Percentiles rank a stretch among this genome's conserved stretches.
Conservation (phyloP, 2,329 filamentous ascomycete genomes). For the Trichoderma endophyticum region DNA sequence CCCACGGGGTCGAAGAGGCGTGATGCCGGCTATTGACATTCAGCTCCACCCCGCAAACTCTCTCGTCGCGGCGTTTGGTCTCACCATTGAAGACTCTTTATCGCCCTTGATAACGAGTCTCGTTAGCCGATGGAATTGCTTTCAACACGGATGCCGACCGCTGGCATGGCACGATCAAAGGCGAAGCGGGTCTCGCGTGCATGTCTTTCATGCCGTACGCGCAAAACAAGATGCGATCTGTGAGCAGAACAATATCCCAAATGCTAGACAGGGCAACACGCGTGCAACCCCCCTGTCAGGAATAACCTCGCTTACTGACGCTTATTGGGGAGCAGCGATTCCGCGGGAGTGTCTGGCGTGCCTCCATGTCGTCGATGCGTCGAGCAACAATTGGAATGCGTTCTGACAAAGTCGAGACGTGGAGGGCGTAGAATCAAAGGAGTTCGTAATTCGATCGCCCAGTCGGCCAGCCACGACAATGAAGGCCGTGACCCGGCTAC, state of each 20-base stretch:
- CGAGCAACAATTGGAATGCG: not conserved
- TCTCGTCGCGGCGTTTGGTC: not conserved
- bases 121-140: not conserved
- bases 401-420: not conserved
- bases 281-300: not conserved
- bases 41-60: not conserved
- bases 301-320: not conserved
- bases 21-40: not conserved
- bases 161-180: not conserved
- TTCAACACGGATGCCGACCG: not conserved
- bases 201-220: not conserved
- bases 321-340: not conserved
- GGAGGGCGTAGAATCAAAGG: not conserved
- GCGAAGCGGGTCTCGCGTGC: not conserved
- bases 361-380: not conserved
- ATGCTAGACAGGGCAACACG: not conserved
- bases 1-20: not conserved
- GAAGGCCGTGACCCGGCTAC: not conserved
- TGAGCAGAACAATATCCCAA: not conserved
- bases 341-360: not conserved
- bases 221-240: slow-evolving; percentile 1
- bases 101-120: not conserved
- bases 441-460: not conserved
- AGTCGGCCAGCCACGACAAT: not conserved
- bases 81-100: not conserved